A percentile compares a stretch with the other conserved stretches of the same genome.
Conservation (phyloP, 1,284 basidiomycete genomes). For the Mycena citricolor region DNA sequence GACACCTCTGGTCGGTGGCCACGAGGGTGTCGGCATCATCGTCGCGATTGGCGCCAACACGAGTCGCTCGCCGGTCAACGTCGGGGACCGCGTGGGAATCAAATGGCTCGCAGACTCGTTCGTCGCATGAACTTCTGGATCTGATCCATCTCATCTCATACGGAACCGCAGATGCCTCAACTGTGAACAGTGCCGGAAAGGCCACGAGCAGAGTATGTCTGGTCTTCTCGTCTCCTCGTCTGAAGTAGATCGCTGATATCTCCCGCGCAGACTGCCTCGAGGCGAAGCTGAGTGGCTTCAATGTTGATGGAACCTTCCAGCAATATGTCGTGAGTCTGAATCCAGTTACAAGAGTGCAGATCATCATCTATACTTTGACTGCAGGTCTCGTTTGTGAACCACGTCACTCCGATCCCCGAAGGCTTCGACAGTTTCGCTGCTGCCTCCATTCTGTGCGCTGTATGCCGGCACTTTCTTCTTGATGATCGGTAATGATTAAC, state of each 20-base stretch:
- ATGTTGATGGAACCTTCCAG: constrained; percentile 81
- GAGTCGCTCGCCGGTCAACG: constrained; percentile 54
- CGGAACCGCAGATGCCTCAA: constrained; percentile 44
- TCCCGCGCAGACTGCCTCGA: constrained; percentile 54
- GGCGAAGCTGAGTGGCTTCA: constrained; percentile 69
- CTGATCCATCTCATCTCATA: constrained; percentile 1
- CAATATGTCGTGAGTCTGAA: constrained; percentile 63
- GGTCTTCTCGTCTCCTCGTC: constrained; percentile 15
- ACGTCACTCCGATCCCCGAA: constrained; percentile 78
- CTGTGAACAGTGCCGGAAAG: constrained; percentile 76
- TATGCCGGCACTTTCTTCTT: constrained; percentile 31
- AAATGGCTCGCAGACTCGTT: constrained; percentile 81
- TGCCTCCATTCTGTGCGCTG: constrained; percentile 83
- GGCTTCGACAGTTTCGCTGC: constrained; percentile 65
- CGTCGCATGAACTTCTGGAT: constrained; percentile 22
- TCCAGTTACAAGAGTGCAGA: not conserved
- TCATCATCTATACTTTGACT: not conserved
- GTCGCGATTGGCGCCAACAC: constrained; percentile 79
- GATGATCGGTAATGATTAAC: not conserved
- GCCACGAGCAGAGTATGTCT: constrained; percentile 65
- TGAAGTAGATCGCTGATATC: not conserved
- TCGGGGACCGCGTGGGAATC: constrained; percentile 85
- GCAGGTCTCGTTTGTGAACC: constrained; percentile 61
- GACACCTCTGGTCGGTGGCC: constrained; percentile 81
- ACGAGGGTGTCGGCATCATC: constrained; percentile 77